Conservation (phyloP, 345 rosid species). For the Hevea brasiliensis region DNA sequence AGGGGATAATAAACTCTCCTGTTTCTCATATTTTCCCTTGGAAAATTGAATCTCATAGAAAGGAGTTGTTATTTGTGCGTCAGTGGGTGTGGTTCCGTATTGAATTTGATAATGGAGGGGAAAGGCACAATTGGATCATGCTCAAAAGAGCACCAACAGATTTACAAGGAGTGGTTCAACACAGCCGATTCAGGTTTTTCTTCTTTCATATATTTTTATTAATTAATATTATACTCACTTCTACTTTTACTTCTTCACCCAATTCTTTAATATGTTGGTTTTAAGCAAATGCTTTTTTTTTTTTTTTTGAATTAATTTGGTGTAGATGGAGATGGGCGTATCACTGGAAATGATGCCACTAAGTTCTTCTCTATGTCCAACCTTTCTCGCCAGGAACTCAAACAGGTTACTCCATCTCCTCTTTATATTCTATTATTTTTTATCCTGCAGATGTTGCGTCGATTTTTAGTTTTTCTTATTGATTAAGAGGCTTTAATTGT, state of each 20-base stretch:
- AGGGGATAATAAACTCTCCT: not conserved
- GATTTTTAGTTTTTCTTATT: no score
- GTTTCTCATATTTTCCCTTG: no score
- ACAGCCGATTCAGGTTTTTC: conserved; percentile 72
- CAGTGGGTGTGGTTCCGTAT: not conserved
- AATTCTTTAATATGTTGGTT: no score
- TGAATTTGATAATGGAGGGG: conserved; percentile 53
- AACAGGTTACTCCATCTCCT: conserved; percentile 48
- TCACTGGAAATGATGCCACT: conserved; percentile 77
- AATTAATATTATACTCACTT: not conserved
- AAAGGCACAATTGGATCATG: conserved; percentile 39
- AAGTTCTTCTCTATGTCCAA: conserved; percentile 79
- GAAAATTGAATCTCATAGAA: not conserved
- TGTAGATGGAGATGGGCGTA: conserved; percentile 79
- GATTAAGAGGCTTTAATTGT: not conserved
- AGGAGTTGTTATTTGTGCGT: not conserved
- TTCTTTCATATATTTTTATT: not conserved
- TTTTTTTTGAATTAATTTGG: not conserved
- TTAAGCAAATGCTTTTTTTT: no score
- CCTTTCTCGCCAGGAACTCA: conserved; percentile 86
- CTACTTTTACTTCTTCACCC: not conserved
- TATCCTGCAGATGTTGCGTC: no score
- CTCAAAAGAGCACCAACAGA: conserved; percentile 68
- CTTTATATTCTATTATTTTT: no score
- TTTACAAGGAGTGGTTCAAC: conserved; percentile 80